These are phyloP conservation scores for Pilobolus umbonatus DNA, from an alignment of 192 early-diverging fungal genomes.

Conservation along the genomic window DNA sequence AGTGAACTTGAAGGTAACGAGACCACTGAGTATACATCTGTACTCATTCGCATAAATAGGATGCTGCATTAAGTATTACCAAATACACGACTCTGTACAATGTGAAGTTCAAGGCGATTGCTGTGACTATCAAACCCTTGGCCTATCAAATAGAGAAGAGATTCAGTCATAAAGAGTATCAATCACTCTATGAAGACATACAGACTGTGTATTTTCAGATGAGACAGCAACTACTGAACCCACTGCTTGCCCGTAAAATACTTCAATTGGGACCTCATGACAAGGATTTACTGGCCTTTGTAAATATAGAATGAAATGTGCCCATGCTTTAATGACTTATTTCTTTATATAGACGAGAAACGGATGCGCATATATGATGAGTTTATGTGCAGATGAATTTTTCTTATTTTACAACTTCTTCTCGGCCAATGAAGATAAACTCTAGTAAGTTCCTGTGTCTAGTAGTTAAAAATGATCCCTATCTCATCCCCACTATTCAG, in stretches of 20 bases:
- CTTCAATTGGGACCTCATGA: slow-evolving; percentile 48
- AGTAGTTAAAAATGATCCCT: not conserved
- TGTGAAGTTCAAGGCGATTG: slow-evolving; percentile 74
- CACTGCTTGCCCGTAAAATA: slow-evolving; percentile 61
- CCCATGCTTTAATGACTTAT: not conserved
- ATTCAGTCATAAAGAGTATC: slow-evolving; percentile 62
- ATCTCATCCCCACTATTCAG: slow-evolving; percentile 36
- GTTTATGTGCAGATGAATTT: slow-evolving; percentile 80
- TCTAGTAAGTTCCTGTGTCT: slow-evolving; percentile 53
- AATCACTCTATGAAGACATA: slow-evolving; percentile 71
- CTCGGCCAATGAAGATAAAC: slow-evolving; percentile 61
- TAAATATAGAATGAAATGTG: slow-evolving; percentile 28
- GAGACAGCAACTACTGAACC: slow-evolving; percentile 62
- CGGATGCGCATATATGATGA: slow-evolving; percentile 82
- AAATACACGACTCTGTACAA: slow-evolving; percentile 54
- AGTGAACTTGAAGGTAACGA: slow-evolving; percentile 29
- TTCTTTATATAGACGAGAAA: slow-evolving; percentile 49
- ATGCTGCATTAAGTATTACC: slow-evolving; percentile 1
- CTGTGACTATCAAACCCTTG: slow-evolving; percentile 56
- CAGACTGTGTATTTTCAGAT: slow-evolving; percentile 69
- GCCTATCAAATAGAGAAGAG: slow-evolving; percentile 75
- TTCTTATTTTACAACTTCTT: slow-evolving; percentile 80
- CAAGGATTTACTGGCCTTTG: slow-evolving; percentile 51
- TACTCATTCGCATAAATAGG: not conserved
- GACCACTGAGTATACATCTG: not conserved